Evolutionary conservation across 208 protist species (phyloP).

Genomic region (Angomonas deanei): DNA sequence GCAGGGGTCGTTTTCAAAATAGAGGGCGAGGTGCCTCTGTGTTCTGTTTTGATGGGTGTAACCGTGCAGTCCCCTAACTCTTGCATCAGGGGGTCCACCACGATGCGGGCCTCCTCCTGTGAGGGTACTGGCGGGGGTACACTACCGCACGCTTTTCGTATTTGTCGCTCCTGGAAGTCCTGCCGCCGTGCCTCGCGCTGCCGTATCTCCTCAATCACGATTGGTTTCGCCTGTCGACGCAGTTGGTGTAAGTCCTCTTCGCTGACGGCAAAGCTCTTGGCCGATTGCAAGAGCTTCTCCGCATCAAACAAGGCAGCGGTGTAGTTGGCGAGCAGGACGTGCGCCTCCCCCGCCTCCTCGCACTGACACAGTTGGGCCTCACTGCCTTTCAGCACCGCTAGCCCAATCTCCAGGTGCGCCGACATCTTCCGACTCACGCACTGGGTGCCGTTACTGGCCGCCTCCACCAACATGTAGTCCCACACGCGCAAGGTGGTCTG

Average conservation of each 20-base stretch:
- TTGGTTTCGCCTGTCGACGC: constrained; percentile 13
- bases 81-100: too few relatives aligned
- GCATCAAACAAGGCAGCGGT: constrained; percentile 33
- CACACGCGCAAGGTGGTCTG: constrained; percentile 49
- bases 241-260: constrained; percentile 10
- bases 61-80: too few relatives aligned
- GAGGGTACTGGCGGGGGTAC: too few relatives aligned
- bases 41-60: too few relatives aligned
- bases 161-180: neutral
- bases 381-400: constrained; percentile 45
- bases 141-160: neutral
- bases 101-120: too few relatives aligned
- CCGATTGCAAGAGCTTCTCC: constrained; percentile 10
- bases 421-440: constrained; percentile 14
- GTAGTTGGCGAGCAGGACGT: constrained; percentile 20
- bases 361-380: constrained; percentile 21
- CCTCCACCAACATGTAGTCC: constrained; percentile 48
- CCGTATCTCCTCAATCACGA: constrained; percentile 17
- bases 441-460: constrained; percentile 3
- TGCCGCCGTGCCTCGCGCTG: constrained; percentile 10
- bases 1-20: neutral
- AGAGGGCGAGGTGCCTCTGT: too few relatives aligned
- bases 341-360: constrained; percentile 33
- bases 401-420: constrained; percentile 39
- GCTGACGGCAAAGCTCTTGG: neutral